phyloP scores from a whole-genome alignment of 164 flowering plant species.

The Kalanchoe fedtschenkoi region DNA sequence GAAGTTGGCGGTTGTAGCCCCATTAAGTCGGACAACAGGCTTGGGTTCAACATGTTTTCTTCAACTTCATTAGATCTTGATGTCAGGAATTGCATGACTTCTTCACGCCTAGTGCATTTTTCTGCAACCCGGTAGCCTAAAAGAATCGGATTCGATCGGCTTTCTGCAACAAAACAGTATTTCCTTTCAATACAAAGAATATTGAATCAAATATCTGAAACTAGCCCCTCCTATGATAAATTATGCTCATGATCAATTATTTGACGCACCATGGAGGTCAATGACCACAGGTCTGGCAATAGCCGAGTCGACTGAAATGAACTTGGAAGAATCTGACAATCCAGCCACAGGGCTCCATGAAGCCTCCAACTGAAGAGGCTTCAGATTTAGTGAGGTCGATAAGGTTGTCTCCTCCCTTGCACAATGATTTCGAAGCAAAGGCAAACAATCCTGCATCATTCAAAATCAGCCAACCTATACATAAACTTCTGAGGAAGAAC shows the following conservation, averaged over 20 bases:
- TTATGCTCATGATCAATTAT: neutral
- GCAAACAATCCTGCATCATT: conserved; percentile 35
- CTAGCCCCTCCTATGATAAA: neutral
- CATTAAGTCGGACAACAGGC: conserved; percentile 36
- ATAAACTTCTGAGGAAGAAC: too few species aligned
- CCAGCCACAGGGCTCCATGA: conserved; percentile 27
- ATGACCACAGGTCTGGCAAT: conserved; percentile 22
- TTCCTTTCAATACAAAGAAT: neutral
- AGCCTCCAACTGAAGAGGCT: conserved; percentile 21
- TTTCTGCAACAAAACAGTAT: conserved; percentile 23
- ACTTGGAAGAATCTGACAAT: conserved; percentile 16
- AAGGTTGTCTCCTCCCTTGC: conserved; percentile 23
- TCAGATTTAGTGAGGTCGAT: conserved; percentile 17
- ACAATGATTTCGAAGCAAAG: conserved; percentile 20
- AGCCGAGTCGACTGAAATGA: conserved; percentile 22
- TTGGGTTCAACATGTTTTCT: conserved; percentile 23
- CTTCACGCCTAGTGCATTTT: conserved; percentile 37
- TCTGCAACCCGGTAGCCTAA: conserved; percentile 51
- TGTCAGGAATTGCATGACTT: conserved; percentile 35
- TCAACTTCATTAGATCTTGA: conserved; percentile 35
- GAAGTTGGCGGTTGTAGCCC: conserved; percentile 24
- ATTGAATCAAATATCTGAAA: neutral
- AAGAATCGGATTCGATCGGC: conserved; percentile 19
- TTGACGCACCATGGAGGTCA: conserved; percentile 41
- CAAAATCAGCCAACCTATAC: neutral